phyloP scores from a whole-genome alignment of 2,329 filamentous ascomycete genomes.

The Tolypocladium tropicale region DNA sequence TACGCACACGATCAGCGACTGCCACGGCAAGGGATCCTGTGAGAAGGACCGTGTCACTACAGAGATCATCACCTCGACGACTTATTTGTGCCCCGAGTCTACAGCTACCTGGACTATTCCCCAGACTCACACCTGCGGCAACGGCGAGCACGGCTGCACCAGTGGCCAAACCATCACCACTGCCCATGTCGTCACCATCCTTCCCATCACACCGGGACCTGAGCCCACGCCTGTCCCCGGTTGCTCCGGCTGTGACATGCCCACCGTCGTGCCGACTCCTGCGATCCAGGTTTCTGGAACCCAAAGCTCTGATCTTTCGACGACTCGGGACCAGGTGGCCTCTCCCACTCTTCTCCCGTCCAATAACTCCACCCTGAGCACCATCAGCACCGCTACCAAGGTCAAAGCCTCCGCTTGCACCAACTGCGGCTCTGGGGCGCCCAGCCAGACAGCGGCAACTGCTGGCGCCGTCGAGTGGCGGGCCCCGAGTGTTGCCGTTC shows the following conservation, averaged over 20 bases:
- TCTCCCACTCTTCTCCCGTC: background rate
- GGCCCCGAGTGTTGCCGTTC: conserved; percentile 7
- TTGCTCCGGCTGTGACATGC: conserved; percentile 7
- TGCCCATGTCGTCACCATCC: conserved; percentile 13
- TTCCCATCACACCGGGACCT: conserved; percentile 12
- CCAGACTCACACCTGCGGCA: conserved; percentile 15
- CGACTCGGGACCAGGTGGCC: background rate
- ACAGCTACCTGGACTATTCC: conserved; percentile 19
- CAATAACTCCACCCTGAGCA: background rate
- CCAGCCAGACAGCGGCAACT: conserved; percentile 6
- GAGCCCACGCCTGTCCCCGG: conserved; percentile 13
- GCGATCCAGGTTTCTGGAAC: background rate
- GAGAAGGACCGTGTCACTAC: conserved; percentile 11
- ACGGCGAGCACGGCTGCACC: conserved; percentile 15
- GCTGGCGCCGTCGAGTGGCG: conserved; percentile 8
- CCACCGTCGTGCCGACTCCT: conserved; percentile 4
- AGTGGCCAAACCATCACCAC: conserved; percentile 13
- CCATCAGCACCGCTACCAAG: conserved; percentile 2
- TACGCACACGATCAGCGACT: conserved; percentile 47
- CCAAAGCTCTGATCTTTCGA: background rate
- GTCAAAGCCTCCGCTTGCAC: conserved; percentile 3
- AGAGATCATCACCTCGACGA: conserved; percentile 13
- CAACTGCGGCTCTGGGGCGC: conserved; percentile 4
- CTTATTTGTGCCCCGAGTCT: conserved; percentile 11
- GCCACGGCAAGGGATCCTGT: conserved; percentile 34